Evolutionary conservation across 495 filamentous ascomycete genomes (phyloP).

Genomic region (Hyaloscypha hepaticicola): DNA sequence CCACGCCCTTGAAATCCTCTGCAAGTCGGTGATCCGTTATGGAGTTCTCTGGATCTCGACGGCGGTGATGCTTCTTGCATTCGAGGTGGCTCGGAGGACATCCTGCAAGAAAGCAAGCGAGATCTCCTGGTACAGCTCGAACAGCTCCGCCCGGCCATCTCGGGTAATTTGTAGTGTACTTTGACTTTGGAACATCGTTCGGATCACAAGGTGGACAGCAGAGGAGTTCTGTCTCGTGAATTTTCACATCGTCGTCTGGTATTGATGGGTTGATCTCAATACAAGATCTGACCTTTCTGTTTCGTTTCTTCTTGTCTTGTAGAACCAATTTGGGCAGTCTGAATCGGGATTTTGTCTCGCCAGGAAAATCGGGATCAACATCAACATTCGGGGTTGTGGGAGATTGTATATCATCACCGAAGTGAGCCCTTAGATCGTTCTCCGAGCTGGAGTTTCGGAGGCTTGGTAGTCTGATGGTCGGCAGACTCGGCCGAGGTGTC

Average conservation of each 20-base stretch:
- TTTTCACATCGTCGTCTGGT: conserved; percentile 11
- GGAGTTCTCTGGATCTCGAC: background rate
- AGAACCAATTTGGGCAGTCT: conserved; percentile 18
- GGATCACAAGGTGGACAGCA: conserved; percentile 24
- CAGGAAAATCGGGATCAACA: background rate
- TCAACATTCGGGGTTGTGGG: background rate
- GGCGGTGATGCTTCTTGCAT: conserved; percentile 14
- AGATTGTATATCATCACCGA: background rate
- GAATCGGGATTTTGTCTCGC: conserved; percentile 13
- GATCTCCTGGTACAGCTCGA: conserved; percentile 11
- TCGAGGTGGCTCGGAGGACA: conserved; percentile 20
- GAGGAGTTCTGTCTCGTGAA: conserved; percentile 19
- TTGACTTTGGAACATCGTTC: conserved; percentile 13
- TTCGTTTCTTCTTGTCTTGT: conserved; percentile 11
- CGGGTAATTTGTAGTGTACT: conserved; percentile 11
- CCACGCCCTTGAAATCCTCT: conserved; percentile 13
- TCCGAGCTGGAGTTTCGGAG: background rate
- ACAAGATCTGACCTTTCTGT: conserved; percentile 20
- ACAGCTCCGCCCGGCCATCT: background rate
- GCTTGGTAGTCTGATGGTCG: background rate
- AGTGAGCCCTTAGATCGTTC: background rate
- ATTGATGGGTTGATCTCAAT: conserved; percentile 16
- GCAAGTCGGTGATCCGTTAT: background rate
- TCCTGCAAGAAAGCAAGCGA: conserved; percentile 25
- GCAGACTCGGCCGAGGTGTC: background rate